phyloP scores from a whole-genome alignment of 2,329 filamentous ascomycete species.

The Colletotrichum lindemuthianum region DNA sequence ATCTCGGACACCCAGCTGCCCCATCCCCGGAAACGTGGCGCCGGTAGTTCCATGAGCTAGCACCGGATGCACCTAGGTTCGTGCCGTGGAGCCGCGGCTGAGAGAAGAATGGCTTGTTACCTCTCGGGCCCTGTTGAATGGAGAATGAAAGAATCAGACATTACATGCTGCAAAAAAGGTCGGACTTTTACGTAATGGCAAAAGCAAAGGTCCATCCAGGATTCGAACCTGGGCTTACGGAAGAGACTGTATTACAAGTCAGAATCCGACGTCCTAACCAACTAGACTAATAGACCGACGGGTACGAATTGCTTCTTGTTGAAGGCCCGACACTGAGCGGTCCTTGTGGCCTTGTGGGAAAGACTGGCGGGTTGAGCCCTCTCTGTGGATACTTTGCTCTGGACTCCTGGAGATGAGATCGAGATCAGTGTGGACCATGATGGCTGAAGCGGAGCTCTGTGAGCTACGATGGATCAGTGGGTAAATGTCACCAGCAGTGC shows the following conservation, averaged over 20 bases:
- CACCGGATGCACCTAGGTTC: no score
- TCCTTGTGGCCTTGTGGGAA: neutral
- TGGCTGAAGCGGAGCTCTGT: no score
- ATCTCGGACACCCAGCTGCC: no score
- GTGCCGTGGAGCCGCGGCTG: no score
- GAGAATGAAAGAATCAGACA: neutral
- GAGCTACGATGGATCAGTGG: no score
- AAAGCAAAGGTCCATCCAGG: slow-evolving; percentile 22
- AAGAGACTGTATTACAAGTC: neutral
- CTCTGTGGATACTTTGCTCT: neutral
- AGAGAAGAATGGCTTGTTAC: neutral
- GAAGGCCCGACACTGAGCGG: neutral
- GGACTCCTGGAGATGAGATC: no score
- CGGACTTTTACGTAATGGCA: neutral
- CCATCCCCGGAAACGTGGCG: no score
- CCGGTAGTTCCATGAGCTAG: no score
- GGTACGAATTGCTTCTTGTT: neutral
- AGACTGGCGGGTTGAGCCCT: neutral
- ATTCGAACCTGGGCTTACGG: slow-evolving; percentile 25
- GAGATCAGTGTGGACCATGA: no score
- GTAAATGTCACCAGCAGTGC: no score
- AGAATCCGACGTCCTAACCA: slow-evolving; percentile 27
- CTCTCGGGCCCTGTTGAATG: neutral
- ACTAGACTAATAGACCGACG: slow-evolving; percentile 20
- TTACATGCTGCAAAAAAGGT: neutral